A percentile compares a stretch with the other conserved stretches of the same genome.
Evolutionary conservation across 306 rosid genomes (phyloP).

Genomic region (Cyclanthera cordifolia): DNA sequence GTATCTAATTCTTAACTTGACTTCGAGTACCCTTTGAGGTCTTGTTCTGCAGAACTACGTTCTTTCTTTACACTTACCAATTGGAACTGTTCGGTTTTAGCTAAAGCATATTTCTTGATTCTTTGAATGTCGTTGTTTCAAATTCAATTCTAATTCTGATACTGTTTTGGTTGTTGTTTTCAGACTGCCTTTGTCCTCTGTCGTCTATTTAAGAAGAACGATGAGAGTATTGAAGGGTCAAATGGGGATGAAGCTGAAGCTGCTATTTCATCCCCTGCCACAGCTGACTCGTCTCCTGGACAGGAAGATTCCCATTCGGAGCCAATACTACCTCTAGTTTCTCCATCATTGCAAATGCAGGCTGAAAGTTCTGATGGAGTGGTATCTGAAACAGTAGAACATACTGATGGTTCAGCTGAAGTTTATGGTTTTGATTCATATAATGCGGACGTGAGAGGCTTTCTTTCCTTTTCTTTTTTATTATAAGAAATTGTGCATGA

Average conservation of each 20-base stretch:
- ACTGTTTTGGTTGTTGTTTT: neutral
- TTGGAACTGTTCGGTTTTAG: neutral
- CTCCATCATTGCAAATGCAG: constrained; percentile 32
- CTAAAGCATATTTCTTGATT: neutral
- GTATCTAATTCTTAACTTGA: neutral
- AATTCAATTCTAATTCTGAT: neutral
- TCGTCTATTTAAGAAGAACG: constrained; percentile 72
- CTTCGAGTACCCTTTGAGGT: neutral
- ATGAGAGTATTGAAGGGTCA: constrained; percentile 47
- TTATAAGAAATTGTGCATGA: neutral
- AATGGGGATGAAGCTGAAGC: constrained; percentile 45
- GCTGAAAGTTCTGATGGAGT: constrained; percentile 34
- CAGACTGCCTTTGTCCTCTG: constrained; percentile 83
- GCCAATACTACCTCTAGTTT: constrained; percentile 25
- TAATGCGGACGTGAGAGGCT: constrained; percentile 16
- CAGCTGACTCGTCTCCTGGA: constrained; percentile 37
- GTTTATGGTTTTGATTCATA: constrained; percentile 13
- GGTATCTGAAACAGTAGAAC: constrained; percentile 28
- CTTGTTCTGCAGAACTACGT: neutral
- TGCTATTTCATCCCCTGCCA: constrained; percentile 37
- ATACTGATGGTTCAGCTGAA: constrained; percentile 28
- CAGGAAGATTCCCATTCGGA: constrained; percentile 43
- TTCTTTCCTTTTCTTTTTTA: neutral
- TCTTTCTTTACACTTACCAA: neutral
- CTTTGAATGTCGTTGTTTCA: neutral